These are phyloP conservation scores for Pugionium cornutum DNA, from an alignment of 345 rosid genomes.

Conservation along the genomic window DNA sequence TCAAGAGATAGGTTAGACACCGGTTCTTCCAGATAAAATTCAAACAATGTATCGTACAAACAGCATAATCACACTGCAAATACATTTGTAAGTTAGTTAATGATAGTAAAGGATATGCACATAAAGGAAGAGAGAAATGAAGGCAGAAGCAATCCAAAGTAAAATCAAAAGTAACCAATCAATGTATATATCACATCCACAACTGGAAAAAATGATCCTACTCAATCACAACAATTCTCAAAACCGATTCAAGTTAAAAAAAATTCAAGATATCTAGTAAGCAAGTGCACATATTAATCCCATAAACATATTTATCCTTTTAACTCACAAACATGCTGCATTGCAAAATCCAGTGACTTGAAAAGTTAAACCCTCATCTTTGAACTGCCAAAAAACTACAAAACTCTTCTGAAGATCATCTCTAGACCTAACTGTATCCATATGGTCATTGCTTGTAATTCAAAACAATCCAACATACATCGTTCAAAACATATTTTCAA, in stretches of 20 bases:
- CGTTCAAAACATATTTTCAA: background rate
- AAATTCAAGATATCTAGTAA: background rate
- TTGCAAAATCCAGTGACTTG: background rate
- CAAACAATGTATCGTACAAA: background rate
- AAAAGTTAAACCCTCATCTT: constrained; percentile 15
- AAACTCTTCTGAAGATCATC: background rate
- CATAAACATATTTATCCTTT: background rate
- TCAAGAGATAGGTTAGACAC: background rate
- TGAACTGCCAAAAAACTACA: background rate
- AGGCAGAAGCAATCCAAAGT: background rate
- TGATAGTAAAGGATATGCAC: background rate
- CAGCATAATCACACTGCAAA: background rate
- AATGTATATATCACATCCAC: background rate
- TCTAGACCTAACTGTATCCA: background rate
- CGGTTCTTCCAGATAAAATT: background rate
- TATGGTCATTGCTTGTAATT: background rate
- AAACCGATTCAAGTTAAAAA: background rate
- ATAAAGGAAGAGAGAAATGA: background rate
- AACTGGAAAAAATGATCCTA: background rate
- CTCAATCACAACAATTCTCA: background rate
- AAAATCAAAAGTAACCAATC: constrained; percentile 6
- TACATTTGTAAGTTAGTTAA: background rate
- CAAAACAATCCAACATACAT: background rate
- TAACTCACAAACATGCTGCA: constrained; percentile 16
- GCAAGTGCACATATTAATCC: constrained; percentile 1